Conservation (phyloP, 805 yeast species). For the Wickerhamiella siamensis region DNA sequence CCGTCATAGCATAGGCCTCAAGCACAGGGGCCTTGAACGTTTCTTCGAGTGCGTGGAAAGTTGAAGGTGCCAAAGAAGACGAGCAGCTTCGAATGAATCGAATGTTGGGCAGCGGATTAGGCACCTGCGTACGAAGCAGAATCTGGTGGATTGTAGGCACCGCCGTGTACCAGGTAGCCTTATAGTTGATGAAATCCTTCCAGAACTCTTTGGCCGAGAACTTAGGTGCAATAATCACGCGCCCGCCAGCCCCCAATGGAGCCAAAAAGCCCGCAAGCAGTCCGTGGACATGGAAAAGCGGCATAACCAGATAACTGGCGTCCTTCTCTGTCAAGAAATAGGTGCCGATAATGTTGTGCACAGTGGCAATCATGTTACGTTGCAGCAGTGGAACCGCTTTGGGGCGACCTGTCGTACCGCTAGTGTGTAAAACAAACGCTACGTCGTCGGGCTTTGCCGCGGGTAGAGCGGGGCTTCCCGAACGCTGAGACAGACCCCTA, state of each 20-base stretch:
- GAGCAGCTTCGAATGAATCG: constrained; percentile 63
- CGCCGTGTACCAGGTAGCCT: constrained; percentile 60
- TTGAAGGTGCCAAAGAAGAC: constrained; percentile 52
- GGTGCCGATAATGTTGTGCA: constrained; percentile 43
- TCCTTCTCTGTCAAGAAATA: constrained; percentile 38
- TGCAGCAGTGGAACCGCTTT: constrained; percentile 64
- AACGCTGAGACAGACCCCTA: background rate
- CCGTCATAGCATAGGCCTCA: constrained; percentile 74
- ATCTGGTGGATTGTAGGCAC: constrained; percentile 68
- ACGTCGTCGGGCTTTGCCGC: constrained; percentile 34
- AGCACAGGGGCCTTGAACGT: constrained; percentile 51
- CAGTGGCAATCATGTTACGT: constrained; percentile 44
- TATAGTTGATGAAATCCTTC: constrained; percentile 36
- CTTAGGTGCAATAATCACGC: constrained; percentile 44
- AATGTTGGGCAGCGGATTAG: constrained; percentile 37
- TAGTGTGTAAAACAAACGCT: constrained; percentile 55
- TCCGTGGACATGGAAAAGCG: constrained; percentile 67
- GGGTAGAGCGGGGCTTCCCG: constrained; percentile 2
- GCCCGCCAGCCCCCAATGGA: constrained; percentile 45
- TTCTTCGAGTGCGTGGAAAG: constrained; percentile 41
- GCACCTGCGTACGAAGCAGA: constrained; percentile 38
- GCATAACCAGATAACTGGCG: constrained; percentile 55
- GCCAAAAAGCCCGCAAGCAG: constrained; percentile 50
- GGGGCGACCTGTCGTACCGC: constrained; percentile 67
- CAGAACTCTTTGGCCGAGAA: constrained; percentile 52